Base-by-base conservation (phyloP, 371 early-diverging fungal genomes). In the Saksenaea vasiformis region DNA sequence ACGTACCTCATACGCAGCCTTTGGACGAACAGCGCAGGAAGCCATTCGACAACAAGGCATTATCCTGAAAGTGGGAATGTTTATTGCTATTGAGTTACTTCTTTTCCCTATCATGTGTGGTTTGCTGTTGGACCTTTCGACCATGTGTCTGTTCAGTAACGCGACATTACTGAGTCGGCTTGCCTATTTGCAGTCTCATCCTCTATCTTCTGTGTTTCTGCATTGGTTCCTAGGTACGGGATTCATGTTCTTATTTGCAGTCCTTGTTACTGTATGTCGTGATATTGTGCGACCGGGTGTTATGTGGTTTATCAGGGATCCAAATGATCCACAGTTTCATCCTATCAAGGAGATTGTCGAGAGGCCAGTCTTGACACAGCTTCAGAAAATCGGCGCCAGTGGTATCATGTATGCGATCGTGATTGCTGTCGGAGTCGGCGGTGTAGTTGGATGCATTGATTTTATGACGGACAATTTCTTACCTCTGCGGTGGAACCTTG, bases 281-380 rank as follows among this genome's bases (percentile, higher is more conserved):
- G 84, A 87, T 34, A 80, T 92, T 14, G 84, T 95, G 15, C 89
- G 97, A 0, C 92, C 92, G 2, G 96, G 96, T 31, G 94, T 96
- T 19, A 85, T 97, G 84, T 96, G 96, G 96, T 96, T 97, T 72
- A 91, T 97, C 56, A 90, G 97, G 31, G 96, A 98, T 63, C 97
- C 98, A 3, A 92, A 92, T 53, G 96, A 97, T 69, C 94, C 95
- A 9, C 87, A 91, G 27, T 95, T 94, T 72, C 90, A 94, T 65
- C 95, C 97, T 3, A 89, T 98, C 69, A 88, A 89, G 51, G 98
- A 98, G 70, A 90, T 93, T 27, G 69, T 94, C 7, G 92, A 95
- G 64, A 85, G 90, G 17, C 90, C 93, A 0, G 72, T 89, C 8
- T 61, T 84, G 11, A 74, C 84, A 22, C 95, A 95, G 71, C 69